Percentiles rank a stretch among this genome's conserved stretches.
These are phyloP conservation scores for Geranium rotundifolium DNA, from an alignment of 345 rosid genomes.

Conservation along the genomic window DNA sequence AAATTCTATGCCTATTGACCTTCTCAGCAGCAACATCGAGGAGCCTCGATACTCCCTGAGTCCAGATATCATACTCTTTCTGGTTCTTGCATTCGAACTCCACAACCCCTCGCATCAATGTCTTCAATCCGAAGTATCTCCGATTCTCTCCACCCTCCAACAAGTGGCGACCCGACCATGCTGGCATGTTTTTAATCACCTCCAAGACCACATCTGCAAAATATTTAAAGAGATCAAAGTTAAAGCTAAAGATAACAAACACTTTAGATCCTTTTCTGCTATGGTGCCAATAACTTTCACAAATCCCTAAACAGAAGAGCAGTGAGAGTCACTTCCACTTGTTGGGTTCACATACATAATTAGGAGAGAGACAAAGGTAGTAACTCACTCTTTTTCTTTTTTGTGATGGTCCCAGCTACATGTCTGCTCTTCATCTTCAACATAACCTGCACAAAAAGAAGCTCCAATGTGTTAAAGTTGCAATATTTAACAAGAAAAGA, in stretches of 20 bases:
- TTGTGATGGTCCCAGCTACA: conserved; percentile 86
- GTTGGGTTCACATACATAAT: conserved; percentile 27
- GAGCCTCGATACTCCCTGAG: conserved; percentile 83
- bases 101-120: conserved; percentile 42
- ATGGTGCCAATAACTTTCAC: conserved; percentile 36
- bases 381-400: conserved; percentile 92
- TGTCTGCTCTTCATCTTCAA: conserved; percentile 97
- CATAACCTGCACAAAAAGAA: conserved; percentile 57
- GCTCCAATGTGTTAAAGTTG: conserved; percentile 21
- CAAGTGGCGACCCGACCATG: conserved; percentile 87
- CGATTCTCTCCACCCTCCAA: conserved; percentile 71
- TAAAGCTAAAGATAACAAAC: conserved; percentile 11
- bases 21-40: conserved; percentile 53
- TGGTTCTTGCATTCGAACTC: conserved; percentile 78
- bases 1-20: conserved; percentile 40
- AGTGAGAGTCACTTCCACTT: conserved; percentile 36
- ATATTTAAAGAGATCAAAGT: conserved; percentile 10
- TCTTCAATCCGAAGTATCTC: conserved; percentile 70
- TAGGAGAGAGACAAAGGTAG: conserved; percentile 34
- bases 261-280: conserved; percentile 26
- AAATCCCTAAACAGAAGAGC: conserved; percentile 66
- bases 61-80: conserved; percentile 80
- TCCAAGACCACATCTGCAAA: conserved; percentile 58
- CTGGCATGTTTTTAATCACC: conserved; percentile 63
- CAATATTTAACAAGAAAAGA: conserved; percentile 7